Conservation (phyloP, 768 basidiomycete species). For the Cystofilobasidium macerans region DNA sequence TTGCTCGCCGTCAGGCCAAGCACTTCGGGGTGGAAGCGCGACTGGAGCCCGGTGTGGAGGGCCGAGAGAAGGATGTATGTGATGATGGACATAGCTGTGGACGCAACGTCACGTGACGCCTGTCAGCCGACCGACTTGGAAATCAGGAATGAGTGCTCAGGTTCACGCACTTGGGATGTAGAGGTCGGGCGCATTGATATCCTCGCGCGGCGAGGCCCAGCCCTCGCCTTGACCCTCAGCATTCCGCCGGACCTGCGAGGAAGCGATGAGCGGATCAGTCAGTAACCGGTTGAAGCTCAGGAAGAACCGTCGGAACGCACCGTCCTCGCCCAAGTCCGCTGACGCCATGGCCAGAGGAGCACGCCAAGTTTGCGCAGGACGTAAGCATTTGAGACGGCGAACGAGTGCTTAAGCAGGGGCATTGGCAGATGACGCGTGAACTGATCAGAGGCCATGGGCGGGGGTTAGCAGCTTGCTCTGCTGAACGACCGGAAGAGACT, state of each 20-base stretch:
- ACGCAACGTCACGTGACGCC: not conserved
- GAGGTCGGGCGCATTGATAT: slow-evolving; percentile 88
- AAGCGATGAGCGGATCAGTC: not conserved
- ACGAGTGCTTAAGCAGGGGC: slow-evolving; percentile 70
- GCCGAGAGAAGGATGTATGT: slow-evolving; percentile 88
- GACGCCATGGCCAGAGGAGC: slow-evolving; percentile 90
- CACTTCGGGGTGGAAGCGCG: slow-evolving; percentile 75
- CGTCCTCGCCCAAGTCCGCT: slow-evolving; percentile 70
- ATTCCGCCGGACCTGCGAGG: slow-evolving; percentile 12
- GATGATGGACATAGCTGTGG: slow-evolving; percentile 80
- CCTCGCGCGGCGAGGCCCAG: slow-evolving; percentile 80
- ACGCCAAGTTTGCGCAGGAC: slow-evolving; percentile 79
- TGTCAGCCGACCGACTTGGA: not conserved
- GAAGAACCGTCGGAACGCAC: not conserved
- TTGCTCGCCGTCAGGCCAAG: slow-evolving; percentile 77
- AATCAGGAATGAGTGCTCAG: not conserved
- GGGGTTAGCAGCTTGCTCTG: not conserved
- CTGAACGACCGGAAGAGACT: not conserved
- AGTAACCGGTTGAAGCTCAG: not conserved
- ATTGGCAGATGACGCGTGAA: slow-evolving; percentile 69
- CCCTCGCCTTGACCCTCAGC: slow-evolving; percentile 40
- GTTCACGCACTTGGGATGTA: slow-evolving; percentile 81
- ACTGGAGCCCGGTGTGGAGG: slow-evolving; percentile 67
- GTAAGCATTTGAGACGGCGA: slow-evolving; percentile 93
- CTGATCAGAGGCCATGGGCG: slow-evolving; percentile 40